phyloP scores from a whole-genome alignment of 129 eudicot genomes.

The Logfia minima region DNA sequence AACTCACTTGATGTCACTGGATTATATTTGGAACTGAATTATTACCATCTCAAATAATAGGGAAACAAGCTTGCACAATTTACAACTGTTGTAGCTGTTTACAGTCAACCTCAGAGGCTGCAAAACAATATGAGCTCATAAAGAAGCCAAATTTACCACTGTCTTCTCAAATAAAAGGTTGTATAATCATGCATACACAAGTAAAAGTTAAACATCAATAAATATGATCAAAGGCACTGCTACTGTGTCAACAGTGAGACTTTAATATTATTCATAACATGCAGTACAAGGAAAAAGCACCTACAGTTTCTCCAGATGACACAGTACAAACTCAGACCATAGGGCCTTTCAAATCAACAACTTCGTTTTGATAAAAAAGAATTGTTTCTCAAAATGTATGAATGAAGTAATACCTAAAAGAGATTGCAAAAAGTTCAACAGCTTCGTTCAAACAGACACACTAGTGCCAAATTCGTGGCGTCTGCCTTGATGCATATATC shows the following conservation, averaged over 20 bases:
- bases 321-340: slow-evolving; percentile 24
- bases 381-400: slow-evolving; percentile 19
- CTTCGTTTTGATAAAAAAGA: slow-evolving; percentile 2
- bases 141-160: slow-evolving; percentile 11
- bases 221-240: slow-evolving; percentile 3
- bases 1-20: neutral
- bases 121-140: neutral
- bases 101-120: slow-evolving; percentile 12
- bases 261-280: slow-evolving; percentile 22
- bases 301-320: slow-evolving; percentile 23
- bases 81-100: slow-evolving; percentile 2
- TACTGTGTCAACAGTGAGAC: slow-evolving; percentile 9
- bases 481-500: slow-evolving; percentile 17
- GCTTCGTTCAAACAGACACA: neutral
- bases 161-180: neutral
- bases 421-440: slow-evolving; percentile 27
- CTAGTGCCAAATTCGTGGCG: neutral
- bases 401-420: slow-evolving; percentile 26
- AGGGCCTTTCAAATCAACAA: slow-evolving; percentile 9
- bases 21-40: neutral
- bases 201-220: slow-evolving; percentile 4
- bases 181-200: slow-evolving; percentile 8
- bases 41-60: neutral
- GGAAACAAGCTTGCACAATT: neutral
- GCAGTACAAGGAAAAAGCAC: slow-evolving; percentile 1